These are phyloP conservation scores for Sporothrix mexicana DNA, from an alignment of 2,329 filamentous ascomycete genomes.

Conservation along the genomic window DNA sequence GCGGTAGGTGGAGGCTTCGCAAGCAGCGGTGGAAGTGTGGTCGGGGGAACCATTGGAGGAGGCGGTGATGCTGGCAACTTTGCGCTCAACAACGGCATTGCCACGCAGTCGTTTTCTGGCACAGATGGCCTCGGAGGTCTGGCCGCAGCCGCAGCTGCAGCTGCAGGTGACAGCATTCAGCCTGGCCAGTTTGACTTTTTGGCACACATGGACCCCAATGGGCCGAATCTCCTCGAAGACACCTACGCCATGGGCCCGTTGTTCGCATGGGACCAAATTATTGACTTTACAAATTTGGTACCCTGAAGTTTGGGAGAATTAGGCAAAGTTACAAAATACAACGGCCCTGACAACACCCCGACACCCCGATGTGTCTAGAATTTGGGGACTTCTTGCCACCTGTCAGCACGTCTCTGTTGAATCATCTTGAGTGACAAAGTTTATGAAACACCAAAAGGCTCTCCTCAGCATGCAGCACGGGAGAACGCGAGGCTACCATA, in stretches of 20 bases:
- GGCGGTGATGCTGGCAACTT: neutral
- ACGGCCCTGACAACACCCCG: neutral
- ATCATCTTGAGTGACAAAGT: neutral
- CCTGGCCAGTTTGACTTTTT: conserved; percentile 29
- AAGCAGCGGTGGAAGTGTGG: neutral
- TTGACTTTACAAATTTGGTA: conserved; percentile 31
- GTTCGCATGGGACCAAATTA: conserved; percentile 34
- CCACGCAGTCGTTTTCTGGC: neutral
- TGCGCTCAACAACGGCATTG: neutral
- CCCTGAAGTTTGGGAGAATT: neutral
- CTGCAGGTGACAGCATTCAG: neutral
- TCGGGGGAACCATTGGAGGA: neutral
- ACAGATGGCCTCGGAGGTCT: neutral
- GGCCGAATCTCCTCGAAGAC: conserved; percentile 27
- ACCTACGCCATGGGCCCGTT: conserved; percentile 33
- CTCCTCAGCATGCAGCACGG: neutral
- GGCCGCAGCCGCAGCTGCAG: neutral
- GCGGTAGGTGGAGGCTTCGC: neutral
- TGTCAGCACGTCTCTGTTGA: neutral
- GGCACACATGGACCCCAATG: conserved; percentile 29
- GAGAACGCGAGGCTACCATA: neutral
- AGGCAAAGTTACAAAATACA: neutral
- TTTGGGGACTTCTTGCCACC: neutral
- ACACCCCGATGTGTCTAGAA: too few relatives aligned
- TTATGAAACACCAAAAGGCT: neutral